Evolutionary conservation across 345 rosid genomes (phyloP), one percentile per base, ranked within the genome.

Genomic region (Limnanthes douglasii): DNA sequence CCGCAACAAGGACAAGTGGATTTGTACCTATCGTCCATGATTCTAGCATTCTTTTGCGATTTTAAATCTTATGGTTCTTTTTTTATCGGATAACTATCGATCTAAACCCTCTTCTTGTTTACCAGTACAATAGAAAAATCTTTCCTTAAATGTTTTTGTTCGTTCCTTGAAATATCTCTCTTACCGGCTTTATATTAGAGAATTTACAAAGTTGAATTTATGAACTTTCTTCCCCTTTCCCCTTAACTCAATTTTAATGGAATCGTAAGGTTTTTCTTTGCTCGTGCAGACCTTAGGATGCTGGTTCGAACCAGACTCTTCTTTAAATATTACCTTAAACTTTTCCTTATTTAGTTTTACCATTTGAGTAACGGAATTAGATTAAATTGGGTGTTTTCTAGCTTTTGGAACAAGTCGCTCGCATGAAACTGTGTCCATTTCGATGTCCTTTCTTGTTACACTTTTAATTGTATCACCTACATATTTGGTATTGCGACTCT

Each of bases 21-120:
- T 39, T 55, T 71, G 46, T 78, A 73, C 25, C 45, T 61, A 43
- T 85, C 88, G 15, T 67, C 81, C 4, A 49, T 57, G 50, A 62
- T 74, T 45, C 45, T 73, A 32, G 31, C 29, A 41, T 55, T 54
- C 60, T 63, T 69, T n/a, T 35, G 68, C 18, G 22, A 45, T 61
- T 69, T 78, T 38, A 48, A 30, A 15, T 68, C 62, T 32, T 45
- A 65, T 21, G 46, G 23, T 29, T 69, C 83, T 41, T 51, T 55
- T 62, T 65, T 70, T 39, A 50, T 38, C 17, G 38, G 21, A 53
- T 26, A 43, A 34, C 41, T 50, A 29, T 62, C 72, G 3, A 31
- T 52, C 32, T 29, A 43, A 37, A 28, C 43, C 40, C 53, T 64
- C 50, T 72, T 72, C 68, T 65, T 67, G 38, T 30, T 68, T 59